Percentiles rank a stretch among this genome's conserved stretches.
phyloP scores from a whole-genome alignment of 176 grass and related monocot genomes.

The Urochloa ruziziensis region DNA sequence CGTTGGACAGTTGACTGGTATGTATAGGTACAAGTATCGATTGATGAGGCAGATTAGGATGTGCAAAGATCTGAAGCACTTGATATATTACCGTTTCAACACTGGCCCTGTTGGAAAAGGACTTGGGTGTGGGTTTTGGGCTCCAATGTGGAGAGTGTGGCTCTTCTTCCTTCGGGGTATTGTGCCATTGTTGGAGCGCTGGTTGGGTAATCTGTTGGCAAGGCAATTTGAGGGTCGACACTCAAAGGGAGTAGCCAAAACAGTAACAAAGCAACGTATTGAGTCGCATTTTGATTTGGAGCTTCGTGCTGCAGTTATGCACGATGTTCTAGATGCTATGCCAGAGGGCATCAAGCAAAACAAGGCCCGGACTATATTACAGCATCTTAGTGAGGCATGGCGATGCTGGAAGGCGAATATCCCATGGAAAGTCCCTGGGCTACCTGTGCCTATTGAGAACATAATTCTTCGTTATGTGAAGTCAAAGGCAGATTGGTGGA shows the following conservation, averaged over 20 bases:
- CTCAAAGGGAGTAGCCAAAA: slow-evolving; percentile 98
- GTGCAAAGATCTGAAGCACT: slow-evolving; percentile 98
- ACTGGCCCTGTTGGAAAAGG: slow-evolving; percentile 98
- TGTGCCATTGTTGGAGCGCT: slow-evolving; percentile 90
- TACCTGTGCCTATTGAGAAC: slow-evolving; percentile 92
- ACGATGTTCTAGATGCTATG: slow-evolving; percentile 99
- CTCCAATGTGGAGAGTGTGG: slow-evolving; percentile 99
- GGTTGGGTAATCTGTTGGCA: slow-evolving; percentile 90
- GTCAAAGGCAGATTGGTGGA: slow-evolving; percentile 99
- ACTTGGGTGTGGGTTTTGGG: slow-evolving; percentile 98
- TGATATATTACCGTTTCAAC: slow-evolving; percentile 99
- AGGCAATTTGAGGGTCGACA: slow-evolving; percentile 96
- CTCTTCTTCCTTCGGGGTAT: slow-evolving; percentile 96
- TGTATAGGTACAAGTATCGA: slow-evolving; percentile 98
- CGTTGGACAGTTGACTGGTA: slow-evolving; percentile 98
- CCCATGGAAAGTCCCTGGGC: slow-evolving; percentile 98
- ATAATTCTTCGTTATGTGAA: slow-evolving; percentile 99
- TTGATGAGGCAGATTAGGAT: slow-evolving; percentile 97
- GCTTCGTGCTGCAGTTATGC: slow-evolving; percentile 97
- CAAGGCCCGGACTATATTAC: slow-evolving; percentile 91
- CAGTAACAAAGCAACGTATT: slow-evolving; percentile 97
- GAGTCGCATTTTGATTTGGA: slow-evolving; percentile 98
- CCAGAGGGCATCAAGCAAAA: slow-evolving; percentile 99
- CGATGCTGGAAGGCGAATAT: slow-evolving; percentile 99
- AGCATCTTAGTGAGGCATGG: slow-evolving; percentile 99